Base-by-base conservation (phyloP, 768 basidiomycete genomes). In the Mycena kentingensis region DNA sequence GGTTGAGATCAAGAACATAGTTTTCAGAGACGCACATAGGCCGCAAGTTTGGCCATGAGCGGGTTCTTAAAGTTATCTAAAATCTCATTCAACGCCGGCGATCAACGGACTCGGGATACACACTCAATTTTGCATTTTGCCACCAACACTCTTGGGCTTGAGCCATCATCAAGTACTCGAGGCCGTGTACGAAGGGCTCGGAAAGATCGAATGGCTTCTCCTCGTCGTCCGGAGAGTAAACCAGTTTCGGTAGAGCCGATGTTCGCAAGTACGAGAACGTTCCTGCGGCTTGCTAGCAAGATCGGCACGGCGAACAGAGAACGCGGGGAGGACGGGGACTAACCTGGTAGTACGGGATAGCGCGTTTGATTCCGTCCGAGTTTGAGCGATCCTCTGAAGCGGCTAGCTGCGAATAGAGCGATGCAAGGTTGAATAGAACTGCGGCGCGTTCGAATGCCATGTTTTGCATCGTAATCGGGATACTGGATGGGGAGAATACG, bases 121-220 rank as follows among this genome's bases (percentile, higher is more conserved):
- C 61, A 92, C 93, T 90, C 52, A 90, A 70, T 64, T 88, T 86
- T 15, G 94, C 94, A 59, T 88, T 81, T 65, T 96, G 94, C 95
- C 95, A 98, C 35, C 85, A 92, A 65, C 92, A 96, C 71, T 99
- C 97, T 60, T 98, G 96, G 1, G 94, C 95, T 68, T 98, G 93
- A 1, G 93, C 93, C 4, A 95, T 78, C 83, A 93, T 87, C 49
- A 98, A 78, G 57, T 70, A 80, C 63, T 90, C 83, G 36, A 97
- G 64, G 24, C 82, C 77, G 41, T 73, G 75, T 21, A 90, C 62
- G 60, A 88, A 85, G 0, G 80, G 63, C 22, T 72, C 69, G 0
- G 85, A 79, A 24, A 97, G 77, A 65, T 98, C 96, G 15, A 76
- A 60, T 0, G 87, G 83, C 2, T 67, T 63, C n/a, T 82, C 76